phyloP scores from a whole-genome alignment of 345 rosid species.

The Salix viminalis region DNA sequence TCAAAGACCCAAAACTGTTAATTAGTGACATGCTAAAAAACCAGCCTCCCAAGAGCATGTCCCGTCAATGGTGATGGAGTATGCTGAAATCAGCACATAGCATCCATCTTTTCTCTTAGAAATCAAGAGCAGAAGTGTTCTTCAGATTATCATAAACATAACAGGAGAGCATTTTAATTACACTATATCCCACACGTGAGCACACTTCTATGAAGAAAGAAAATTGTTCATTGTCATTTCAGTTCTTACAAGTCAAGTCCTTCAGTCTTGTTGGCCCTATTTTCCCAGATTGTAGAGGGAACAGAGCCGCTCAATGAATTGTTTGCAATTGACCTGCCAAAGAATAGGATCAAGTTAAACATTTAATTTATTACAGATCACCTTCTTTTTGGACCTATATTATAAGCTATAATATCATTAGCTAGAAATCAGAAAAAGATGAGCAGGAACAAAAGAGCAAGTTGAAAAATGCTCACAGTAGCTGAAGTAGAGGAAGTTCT shows the following conservation, averaged over 20 bases:
- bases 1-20: slow-evolving; percentile 7
- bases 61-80: background rate
- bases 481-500: slow-evolving; percentile 61
- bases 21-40: slow-evolving; percentile 8
- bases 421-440: background rate
- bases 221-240: background rate
- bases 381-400: background rate
- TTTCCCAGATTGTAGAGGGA: slow-evolving; percentile 68
- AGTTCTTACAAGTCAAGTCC: slow-evolving; percentile 60
- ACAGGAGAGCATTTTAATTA: background rate
- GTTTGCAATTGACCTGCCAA: slow-evolving; percentile 76
- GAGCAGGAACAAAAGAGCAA: slow-evolving; percentile 11
- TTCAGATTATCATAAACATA: background rate
- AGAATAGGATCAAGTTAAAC: slow-evolving; percentile 17
- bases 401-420: background rate
- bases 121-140: background rate
- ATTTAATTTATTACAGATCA: background rate
- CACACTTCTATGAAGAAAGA: background rate
- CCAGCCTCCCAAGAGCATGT: background rate
- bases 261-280: slow-evolving; percentile 47
- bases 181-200: background rate
- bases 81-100: slow-evolving; percentile 6
- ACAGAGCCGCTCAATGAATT: slow-evolving; percentile 69
- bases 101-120: background rate
- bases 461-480: slow-evolving; percentile 46